These are phyloP conservation scores for Lotus japonicus DNA, from an alignment of 306 rosid genomes.

Conservation along the genomic window DNA sequence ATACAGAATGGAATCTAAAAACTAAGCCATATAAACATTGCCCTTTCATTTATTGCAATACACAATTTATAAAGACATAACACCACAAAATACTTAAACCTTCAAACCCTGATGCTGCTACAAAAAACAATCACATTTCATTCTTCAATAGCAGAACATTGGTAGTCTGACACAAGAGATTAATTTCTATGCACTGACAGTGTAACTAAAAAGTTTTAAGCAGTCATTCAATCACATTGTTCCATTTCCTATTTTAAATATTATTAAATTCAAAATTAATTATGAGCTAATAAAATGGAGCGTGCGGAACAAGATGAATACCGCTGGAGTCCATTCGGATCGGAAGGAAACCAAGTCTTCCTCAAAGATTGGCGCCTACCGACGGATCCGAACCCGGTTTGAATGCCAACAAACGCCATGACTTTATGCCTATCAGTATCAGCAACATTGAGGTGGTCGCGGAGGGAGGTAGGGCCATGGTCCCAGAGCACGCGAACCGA, in stretches of 20 bases:
- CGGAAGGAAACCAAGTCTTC: constrained; percentile 87
- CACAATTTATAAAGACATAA: not conserved
- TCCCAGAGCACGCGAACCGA: constrained; percentile 79
- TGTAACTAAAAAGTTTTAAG: no score
- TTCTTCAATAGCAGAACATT: no score
- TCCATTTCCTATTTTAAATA: no score
- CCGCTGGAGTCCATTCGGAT: constrained; percentile 66
- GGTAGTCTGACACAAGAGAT: no score
- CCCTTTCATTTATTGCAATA: no score
- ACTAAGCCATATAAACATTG: no score
- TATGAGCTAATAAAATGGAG: no score
- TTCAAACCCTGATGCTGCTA: not conserved
- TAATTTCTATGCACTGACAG: no score
- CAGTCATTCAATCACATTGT: no score
- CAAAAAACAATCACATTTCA: not conserved
- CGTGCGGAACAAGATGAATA: no score
- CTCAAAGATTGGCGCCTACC: constrained; percentile 69
- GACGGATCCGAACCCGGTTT: constrained; percentile 73
- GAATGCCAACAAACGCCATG: constrained; percentile 84
- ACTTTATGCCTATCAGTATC: constrained; percentile 40
- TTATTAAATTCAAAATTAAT: no score
- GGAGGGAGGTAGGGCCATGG: not conserved
- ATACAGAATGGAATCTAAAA: not conserved
- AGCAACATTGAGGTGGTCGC: not conserved
- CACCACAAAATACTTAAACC: not conserved